Evolutionary conservation across 208 protist species (phyloP).

Genomic region (Plasmodiophora brassicae): DNA sequence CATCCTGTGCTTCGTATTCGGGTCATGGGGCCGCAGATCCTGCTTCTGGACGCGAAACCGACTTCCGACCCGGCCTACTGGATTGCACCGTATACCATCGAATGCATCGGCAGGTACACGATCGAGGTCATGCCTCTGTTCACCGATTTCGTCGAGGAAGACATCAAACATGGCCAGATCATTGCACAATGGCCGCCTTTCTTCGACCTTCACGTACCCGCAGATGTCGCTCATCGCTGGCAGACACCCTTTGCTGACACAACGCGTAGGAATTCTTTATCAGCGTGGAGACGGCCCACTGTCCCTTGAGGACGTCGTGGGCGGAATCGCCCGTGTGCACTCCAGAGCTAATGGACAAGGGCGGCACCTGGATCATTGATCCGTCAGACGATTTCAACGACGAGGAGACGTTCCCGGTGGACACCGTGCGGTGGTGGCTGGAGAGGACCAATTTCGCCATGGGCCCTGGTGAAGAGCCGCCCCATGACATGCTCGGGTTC

Average conservation of each 20-base stretch:
- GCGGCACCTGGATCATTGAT: constrained; percentile 7
- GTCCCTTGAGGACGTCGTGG: neutral
- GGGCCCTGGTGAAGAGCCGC: too few species aligned
- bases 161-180: neutral
- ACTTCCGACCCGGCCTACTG: neutral
- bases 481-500: too few species aligned
- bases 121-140: constrained; percentile 4
- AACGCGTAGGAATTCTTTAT: too few species aligned
- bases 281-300: neutral
- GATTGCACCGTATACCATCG: neutral
- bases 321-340: neutral
- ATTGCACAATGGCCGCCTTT: constrained; percentile 11
- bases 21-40: neutral
- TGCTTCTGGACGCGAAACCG: neutral
- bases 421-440: too few species aligned
- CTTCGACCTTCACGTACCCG: neutral
- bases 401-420: too few species aligned
- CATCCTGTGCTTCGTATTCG: neutral
- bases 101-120: neutral
- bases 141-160: neutral
- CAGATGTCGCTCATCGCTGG: too few species aligned
- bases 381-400: neutral
- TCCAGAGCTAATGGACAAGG: neutral
- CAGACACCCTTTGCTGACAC: too few species aligned
- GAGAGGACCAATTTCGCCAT: too few species aligned